These are phyloP conservation scores for Trichothecium sympodiale DNA, from an alignment of 2,329 filamentous ascomycete genomes.

Conservation along the genomic window DNA sequence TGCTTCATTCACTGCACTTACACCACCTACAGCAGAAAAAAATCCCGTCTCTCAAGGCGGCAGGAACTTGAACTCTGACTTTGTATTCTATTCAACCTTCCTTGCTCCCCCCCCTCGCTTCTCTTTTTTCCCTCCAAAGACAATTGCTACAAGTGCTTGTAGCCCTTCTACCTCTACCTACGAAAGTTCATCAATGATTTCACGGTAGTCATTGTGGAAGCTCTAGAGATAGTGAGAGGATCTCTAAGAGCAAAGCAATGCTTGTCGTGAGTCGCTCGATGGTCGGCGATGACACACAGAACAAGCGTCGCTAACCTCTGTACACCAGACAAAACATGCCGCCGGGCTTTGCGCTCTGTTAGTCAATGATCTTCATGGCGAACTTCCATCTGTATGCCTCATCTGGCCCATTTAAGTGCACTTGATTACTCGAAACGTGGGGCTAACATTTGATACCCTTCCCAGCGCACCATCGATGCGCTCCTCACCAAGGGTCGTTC, in stretches of 20 bases:
- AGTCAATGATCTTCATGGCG: conserved; percentile 80
- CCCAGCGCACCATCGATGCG: conserved; percentile 71
- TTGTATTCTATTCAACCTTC: not conserved
- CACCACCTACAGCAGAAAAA: no score
- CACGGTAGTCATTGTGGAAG: conserved; percentile 58
- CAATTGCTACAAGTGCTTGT: no score
- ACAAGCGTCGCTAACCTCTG: conserved; percentile 11
- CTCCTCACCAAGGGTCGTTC: conserved; percentile 73
- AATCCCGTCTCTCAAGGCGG: not conserved
- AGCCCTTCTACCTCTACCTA: not conserved
- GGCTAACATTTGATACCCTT: conserved; percentile 15
- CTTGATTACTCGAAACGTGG: conserved; percentile 7
- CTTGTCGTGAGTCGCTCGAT: conserved; percentile 33
- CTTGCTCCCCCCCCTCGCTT: not conserved
- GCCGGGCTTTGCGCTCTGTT: conserved; percentile 85
- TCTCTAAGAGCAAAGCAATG: conserved; percentile 61
- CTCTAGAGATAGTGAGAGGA: conserved; percentile 71
- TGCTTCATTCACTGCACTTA: no score
- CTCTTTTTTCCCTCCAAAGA: not conserved
- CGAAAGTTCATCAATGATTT: conserved; percentile 39
- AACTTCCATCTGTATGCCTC: conserved; percentile 74
- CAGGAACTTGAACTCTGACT: not conserved
- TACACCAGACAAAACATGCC: conserved; percentile 53
- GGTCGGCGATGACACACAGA: not conserved
- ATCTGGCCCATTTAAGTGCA: not conserved